Evolutionary conservation across 371 early-diverging fungal species (phyloP), one percentile per base, ranked within the genome.

Genomic region (Rhizopus delemar): DNA sequence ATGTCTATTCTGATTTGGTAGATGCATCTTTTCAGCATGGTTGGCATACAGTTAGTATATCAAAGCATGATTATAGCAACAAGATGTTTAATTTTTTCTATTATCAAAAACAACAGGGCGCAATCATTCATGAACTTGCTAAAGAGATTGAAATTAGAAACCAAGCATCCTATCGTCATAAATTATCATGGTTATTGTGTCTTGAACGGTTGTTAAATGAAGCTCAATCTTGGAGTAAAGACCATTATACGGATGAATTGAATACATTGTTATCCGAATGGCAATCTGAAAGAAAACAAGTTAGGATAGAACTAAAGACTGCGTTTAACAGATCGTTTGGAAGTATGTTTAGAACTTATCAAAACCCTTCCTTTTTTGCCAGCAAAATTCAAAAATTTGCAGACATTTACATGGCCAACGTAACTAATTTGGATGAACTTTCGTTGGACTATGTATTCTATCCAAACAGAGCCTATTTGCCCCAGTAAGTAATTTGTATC

Each of bases 1-100:
- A 86, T 61, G 68, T 87, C 3, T 88, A 81, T 63, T 86, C 85
- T 15, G 89, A 88, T 58, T 65, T 88, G 11, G 75, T 81, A 33
- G 87, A 85, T 51, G 85, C 89, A 4, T 78, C 83, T 0, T 66
- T 82, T 13, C 85, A 88, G 57, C 78, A 83, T 66, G 87, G 89
- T 1, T 88, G 89, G 89, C 77, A 77, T n/a, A 88, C 87, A 15
- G 71, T 71, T 57, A 57, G 43, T 51, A 29, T 39, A 7, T 15
- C 7, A 38, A 8, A 11, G 0, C 6, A 8, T 31, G 11, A 45
- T 36, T 8, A 51, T 8, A 36, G 12, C 38, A 31, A 28, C n/a
- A 38, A 22, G 31, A 34, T 22, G n/a, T 45, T 45, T 45, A 11
- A 22, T 12, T 12, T 46, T 29, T 11, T 34, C 15, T 33, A n/a